Conservation (phyloP, 2,329 filamentous ascomycete species). For the Drechslerella coelobrocha region DNA sequence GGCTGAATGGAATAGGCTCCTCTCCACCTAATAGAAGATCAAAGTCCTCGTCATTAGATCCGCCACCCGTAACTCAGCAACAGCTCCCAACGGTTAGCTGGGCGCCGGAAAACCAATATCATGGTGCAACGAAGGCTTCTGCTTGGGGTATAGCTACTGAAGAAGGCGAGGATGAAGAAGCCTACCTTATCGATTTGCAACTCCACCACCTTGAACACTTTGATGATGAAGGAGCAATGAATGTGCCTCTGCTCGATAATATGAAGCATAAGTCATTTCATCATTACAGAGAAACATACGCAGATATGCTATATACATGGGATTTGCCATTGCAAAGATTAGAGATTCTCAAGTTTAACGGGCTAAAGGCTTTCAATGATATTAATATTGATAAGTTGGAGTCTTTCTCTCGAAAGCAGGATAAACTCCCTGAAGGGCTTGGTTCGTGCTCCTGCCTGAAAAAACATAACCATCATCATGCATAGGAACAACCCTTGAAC, state of each 20-base stretch:
- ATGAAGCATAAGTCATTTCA: constrained; percentile 63
- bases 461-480: too few species aligned
- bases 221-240: constrained; percentile 72
- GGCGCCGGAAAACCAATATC: constrained; percentile 45
- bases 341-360: constrained; percentile 74
- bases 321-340: constrained; percentile 68
- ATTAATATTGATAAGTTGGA: constrained; percentile 32
- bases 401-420: constrained; percentile 38
- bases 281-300: constrained; percentile 71
- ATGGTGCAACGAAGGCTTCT: constrained; percentile 30
- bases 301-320: constrained; percentile 74
- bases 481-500: too few species aligned
- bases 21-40: constrained; percentile 31
- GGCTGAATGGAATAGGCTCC: constrained; percentile 31
- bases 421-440: constrained; percentile 52
- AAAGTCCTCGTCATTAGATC: constrained; percentile 12
- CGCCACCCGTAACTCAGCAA: constrained; percentile 7
- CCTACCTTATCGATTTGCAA: constrained; percentile 60
- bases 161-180: constrained; percentile 40
- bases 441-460: constrained; percentile 25
- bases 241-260: constrained; percentile 66
- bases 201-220: constrained; percentile 71
- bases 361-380: constrained; percentile 61
- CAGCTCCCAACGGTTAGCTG: constrained; percentile 36
- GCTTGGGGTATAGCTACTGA: constrained; percentile 37